These are phyloP conservation scores for Oryza meridionalis DNA, from an alignment of 176 grass and related monocot genomes.

Conservation along the genomic window DNA sequence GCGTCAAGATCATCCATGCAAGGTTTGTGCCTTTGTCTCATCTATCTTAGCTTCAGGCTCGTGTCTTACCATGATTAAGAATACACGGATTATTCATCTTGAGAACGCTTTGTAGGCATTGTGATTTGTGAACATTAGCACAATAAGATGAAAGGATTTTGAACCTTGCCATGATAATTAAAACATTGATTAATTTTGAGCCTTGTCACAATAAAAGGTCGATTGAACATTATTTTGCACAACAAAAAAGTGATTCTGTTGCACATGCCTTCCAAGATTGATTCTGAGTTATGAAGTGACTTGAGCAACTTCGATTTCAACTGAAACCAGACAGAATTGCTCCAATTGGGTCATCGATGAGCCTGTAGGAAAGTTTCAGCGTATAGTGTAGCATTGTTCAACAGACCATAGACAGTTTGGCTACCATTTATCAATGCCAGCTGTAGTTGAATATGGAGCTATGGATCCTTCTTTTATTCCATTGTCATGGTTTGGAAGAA, in stretches of 20 bases:
- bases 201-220: not conserved
- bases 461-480: not conserved
- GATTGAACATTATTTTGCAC: not conserved
- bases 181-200: not conserved
- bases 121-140: not conserved
- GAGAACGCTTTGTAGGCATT: not conserved
- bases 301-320: not conserved
- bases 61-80: not conserved
- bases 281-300: not conserved
- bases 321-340: not conserved
- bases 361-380: not conserved
- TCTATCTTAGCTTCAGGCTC: not conserved
- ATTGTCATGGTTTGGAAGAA: not conserved
- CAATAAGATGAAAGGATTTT: not conserved
- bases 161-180: not conserved
- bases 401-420: not conserved
- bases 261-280: not conserved
- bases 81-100: not conserved
- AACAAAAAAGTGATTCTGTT: not conserved
- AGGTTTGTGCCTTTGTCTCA: conserved; percentile 56
- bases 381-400: not conserved
- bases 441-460: not conserved
- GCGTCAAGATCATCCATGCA: conserved; percentile 98
- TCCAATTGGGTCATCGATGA: not conserved
- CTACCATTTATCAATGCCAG: not conserved